Conservation (phyloP, 768 basidiomycete genomes). For the Terana coerulea region DNA sequence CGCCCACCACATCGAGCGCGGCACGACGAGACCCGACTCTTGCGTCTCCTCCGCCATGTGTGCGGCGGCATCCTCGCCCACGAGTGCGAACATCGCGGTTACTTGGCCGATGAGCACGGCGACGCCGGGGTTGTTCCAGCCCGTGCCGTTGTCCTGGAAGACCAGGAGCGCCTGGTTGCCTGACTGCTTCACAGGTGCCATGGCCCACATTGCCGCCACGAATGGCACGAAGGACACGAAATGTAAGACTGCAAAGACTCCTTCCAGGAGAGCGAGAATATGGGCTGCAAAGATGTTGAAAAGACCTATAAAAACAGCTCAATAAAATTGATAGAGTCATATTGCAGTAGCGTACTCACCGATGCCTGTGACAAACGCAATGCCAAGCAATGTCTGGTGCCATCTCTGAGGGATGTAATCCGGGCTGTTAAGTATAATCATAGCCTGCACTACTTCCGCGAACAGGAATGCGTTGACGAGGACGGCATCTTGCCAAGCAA, state of each 20-base stretch:
- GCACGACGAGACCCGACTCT: background rate
- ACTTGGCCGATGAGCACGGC: constrained; percentile 3
- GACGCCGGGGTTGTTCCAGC: background rate
- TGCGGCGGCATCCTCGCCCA: background rate
- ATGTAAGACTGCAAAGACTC: background rate
- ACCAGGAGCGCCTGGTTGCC: background rate
- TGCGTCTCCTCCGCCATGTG: constrained; percentile 6
- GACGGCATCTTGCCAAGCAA: background rate
- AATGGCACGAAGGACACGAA: background rate
- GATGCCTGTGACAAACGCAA: background rate
- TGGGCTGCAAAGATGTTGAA: constrained; percentile 1
- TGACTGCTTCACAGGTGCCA: background rate
- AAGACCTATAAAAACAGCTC: background rate
- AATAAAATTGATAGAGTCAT: background rate
- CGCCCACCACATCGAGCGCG: constrained; percentile 4
- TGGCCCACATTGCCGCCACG: constrained; percentile 1
- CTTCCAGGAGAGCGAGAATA: background rate
- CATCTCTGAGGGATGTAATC: background rate
- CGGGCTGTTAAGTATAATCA: background rate
- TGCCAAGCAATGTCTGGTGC: background rate
- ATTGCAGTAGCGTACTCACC: too few relatives aligned
- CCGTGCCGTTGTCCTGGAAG: constrained; percentile 3
- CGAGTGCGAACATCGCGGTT: constrained; percentile 6
- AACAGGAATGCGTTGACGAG: background rate
- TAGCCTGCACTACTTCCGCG: background rate